Base-by-base conservation (phyloP, 805 yeast genomes). In the Lipomyces yamanashiensis region DNA sequence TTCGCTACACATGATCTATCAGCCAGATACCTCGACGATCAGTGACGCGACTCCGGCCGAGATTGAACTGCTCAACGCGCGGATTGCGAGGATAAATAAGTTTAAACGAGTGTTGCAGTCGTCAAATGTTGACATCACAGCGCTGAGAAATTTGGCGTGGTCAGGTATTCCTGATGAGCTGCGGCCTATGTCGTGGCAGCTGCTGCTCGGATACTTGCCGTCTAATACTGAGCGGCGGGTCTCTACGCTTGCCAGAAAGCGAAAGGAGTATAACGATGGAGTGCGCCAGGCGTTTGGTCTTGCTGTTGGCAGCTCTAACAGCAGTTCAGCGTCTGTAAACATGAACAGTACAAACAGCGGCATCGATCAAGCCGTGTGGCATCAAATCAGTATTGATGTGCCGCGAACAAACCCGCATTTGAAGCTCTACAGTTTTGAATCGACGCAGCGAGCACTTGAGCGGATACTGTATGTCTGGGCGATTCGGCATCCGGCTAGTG, bases 401-500 rank as follows among this genome's bases (percentile, higher is more conserved):
- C 96, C 96, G 54, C 82, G 99, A 74, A 93, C 99, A 0, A 91
- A 91, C 71, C 98, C 98, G 4, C 85, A 86, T 54, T 84, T 92
- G 57, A 85, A 84, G 64, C 80, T 93, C 43, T 93, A 93, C 72
- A 81, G 87, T 15, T 84, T 74, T 70, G 83, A 83, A 21, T 78
- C 86, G 1, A 90, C 95, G 0, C 98, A 93, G 70, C 78, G 86
- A 60, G 85, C 96, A 15, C 78, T 93, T 63, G 92, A 92, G 71
- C 85, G 88, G 69, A 86, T 95, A 9, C 78, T 93, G 59, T 93
- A 92, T 72, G 79, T 93, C 40, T 93, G 99, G 99, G 96, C 98
- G 0, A 86, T 93, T 33, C 82, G 98, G 69, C 98, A 95, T 74
- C 98, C 99, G 0, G 97, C 98, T 7, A 87, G 95, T 73, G 99